phyloP scores from a whole-genome alignment of 352 stramenopile species.

The Halophytophthora batemanensis region DNA sequence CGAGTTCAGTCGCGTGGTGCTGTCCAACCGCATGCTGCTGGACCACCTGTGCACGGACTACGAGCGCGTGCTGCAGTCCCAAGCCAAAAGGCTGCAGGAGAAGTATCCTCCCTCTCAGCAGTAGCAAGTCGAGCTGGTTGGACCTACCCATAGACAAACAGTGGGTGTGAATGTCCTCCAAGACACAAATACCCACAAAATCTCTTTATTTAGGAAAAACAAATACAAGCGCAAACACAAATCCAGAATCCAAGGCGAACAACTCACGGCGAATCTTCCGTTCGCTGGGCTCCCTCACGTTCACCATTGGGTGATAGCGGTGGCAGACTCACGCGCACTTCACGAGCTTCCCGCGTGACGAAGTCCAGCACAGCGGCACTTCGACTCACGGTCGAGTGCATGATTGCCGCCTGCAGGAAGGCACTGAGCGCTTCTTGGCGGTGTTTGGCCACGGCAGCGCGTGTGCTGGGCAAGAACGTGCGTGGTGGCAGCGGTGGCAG shows the following conservation, averaged over 20 bases:
- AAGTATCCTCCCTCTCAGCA: too few species aligned
- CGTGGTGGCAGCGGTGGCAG: conserved; percentile 63
- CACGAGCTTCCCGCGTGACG: conserved; percentile 63
- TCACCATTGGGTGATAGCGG: conserved; percentile 63
- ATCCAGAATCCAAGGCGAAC: too few species aligned
- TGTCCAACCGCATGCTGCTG: conserved; percentile 82
- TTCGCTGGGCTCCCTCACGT: conserved; percentile 32
- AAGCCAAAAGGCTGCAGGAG: conserved; percentile 5
- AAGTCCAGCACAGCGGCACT: conserved; percentile 74
- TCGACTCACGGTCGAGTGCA: conserved; percentile 77
- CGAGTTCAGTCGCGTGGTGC: conserved; percentile 67
- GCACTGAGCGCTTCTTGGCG: conserved; percentile 77
- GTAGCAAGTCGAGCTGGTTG: too few species aligned
- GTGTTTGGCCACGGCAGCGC: conserved; percentile 58
- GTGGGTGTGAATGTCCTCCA: too few species aligned
- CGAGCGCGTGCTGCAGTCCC: conserved; percentile 50
- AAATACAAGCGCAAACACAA: neutral
- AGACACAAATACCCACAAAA: conserved; percentile 8
- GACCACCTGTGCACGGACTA: conserved; percentile 87
- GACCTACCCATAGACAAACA: neutral
- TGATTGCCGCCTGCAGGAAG: conserved; percentile 77
- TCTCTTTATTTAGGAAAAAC: neutral
- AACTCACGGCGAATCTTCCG: conserved; percentile 43
- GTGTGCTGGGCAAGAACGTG: conserved; percentile 75
- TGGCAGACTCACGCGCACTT: conserved; percentile 80